A percentile compares a stretch with the other conserved stretches of the same genome.
phyloP scores from a whole-genome alignment of 2,329 filamentous ascomycete species.

The Cercospora zeina region DNA sequence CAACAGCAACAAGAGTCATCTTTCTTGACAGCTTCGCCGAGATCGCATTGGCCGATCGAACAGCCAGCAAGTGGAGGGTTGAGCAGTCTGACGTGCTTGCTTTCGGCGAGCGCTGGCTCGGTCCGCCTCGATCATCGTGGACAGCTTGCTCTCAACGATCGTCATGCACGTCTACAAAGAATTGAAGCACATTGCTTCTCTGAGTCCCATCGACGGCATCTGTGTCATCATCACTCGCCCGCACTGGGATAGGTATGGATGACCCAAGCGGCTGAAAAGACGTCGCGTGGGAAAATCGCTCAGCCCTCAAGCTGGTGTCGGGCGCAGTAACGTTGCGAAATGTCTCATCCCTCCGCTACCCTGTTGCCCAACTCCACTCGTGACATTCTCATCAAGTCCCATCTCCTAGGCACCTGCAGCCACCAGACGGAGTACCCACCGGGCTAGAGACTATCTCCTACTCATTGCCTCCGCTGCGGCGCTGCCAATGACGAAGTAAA shows the following conservation, averaged over 20 bases:
- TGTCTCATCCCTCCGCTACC: not conserved
- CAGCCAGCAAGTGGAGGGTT: not conserved
- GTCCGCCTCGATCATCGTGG: not conserved
- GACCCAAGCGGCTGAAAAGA: not conserved
- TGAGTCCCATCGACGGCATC: not conserved
- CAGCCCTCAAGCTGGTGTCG: not conserved
- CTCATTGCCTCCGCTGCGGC: not conserved
- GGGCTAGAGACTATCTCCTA: not conserved
- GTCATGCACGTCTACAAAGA: not conserved
- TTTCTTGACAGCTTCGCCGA: constrained; percentile 17
- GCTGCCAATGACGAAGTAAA: not conserved
- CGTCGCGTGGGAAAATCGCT: not conserved
- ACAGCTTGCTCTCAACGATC: not conserved
- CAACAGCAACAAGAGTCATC: constrained; percentile 11
- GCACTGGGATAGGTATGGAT: not conserved
- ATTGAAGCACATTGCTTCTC: not conserved
- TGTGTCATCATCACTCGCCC: not conserved
- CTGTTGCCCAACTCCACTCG: not conserved
- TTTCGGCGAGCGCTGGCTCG: not conserved
- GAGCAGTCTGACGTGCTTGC: constrained; percentile 12
- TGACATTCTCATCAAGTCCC: not conserved
- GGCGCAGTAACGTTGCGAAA: not conserved
- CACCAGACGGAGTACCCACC: constrained; percentile 1
- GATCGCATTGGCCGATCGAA: constrained; percentile 16
- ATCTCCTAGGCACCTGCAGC: constrained; percentile 1